Evolutionary conservation across 768 basidiomycete species (phyloP), one percentile per base, ranked within the genome.

Genomic region (Suillus plorans): DNA sequence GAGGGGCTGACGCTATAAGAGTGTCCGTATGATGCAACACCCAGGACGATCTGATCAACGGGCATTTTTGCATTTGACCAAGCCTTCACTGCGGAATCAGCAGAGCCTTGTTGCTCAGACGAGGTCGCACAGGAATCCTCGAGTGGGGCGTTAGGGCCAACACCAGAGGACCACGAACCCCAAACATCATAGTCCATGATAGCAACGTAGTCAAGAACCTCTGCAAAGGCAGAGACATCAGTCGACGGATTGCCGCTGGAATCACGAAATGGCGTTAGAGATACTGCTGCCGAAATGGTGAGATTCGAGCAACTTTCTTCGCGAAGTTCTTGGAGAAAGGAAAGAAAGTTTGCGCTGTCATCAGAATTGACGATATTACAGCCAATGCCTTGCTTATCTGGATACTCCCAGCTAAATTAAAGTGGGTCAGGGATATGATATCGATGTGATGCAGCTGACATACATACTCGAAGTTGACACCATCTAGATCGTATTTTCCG

Each of bases 61-160:
- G 94, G 91, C 77, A 98, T 88, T 13, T 92, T 91, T 49, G 94
- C 94, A 1, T 71, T 69, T 0, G 82, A 84, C 96, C 95, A 97
- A 3, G 86, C 84, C 6, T 79, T 73, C 49, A 98, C 83, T 5
- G 91, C 88, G 9, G 88, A 87, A 34, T 82, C 81, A 16, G 91
- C 95, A 53, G 94, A 96, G 5, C 94, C 94, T 49, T 80, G 77
- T 62, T 87, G 89, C 64, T 86, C 78, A 9, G 75, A 76, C 0
- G 81, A 69, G 47, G 86, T 75, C 0, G 87, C 86, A 73, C 96
- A 97, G 1, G 84, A 80, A 76, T 97, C 89, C 64, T 88, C 80
- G 41, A 97, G 81, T 5, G 95, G 94, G 1, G 95, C 88, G 74
- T 93, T 94, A 16, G 96, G 87, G 1, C 94, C 94, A 58, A 85